phyloP scores from a whole-genome alignment of 495 filamentous ascomycete genomes.

The Evernia prunastri region DNA sequence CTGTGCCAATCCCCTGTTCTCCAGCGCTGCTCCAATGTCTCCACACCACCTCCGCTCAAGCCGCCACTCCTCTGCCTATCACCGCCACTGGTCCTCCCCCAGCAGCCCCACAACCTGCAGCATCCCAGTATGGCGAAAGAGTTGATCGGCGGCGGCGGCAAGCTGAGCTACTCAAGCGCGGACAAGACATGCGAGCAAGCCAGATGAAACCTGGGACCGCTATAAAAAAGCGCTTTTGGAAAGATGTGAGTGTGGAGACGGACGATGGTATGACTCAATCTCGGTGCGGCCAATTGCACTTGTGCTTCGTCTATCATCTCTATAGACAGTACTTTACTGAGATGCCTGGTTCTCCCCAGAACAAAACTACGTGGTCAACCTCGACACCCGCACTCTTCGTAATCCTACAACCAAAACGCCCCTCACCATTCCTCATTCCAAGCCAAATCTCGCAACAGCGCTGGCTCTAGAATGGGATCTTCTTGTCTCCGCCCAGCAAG shows the following conservation, averaged over 20 bases:
- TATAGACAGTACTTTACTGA: background rate
- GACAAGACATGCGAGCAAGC: slow-evolving; percentile 38
- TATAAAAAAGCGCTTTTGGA: slow-evolving; percentile 75
- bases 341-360: slow-evolving; percentile 33
- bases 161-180: slow-evolving; percentile 45
- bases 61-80: slow-evolving; percentile 58
- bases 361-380: slow-evolving; percentile 60
- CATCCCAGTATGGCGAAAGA: slow-evolving; percentile 44
- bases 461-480: slow-evolving; percentile 91
- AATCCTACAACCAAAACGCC: slow-evolving; percentile 62
- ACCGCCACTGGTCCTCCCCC: slow-evolving; percentile 83
- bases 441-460: slow-evolving; percentile 75
- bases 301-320: slow-evolving; percentile 2
- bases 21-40: slow-evolving; percentile 32
- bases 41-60: slow-evolving; percentile 45
- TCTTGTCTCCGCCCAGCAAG: slow-evolving; percentile 70
- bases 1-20: background rate
- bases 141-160: slow-evolving; percentile 50
- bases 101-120: slow-evolving; percentile 56
- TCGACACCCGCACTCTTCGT: slow-evolving; percentile 76
- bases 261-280: slow-evolving; percentile 39
- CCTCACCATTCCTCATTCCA: slow-evolving; percentile 63
- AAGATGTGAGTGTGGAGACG: slow-evolving; percentile 60
- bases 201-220: slow-evolving; percentile 36
- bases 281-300: slow-evolving; percentile 1